Evolutionary conservation across 2,329 filamentous ascomycete genomes (phyloP).

Genomic region (Pseudogymnoascus verrucosus): DNA sequence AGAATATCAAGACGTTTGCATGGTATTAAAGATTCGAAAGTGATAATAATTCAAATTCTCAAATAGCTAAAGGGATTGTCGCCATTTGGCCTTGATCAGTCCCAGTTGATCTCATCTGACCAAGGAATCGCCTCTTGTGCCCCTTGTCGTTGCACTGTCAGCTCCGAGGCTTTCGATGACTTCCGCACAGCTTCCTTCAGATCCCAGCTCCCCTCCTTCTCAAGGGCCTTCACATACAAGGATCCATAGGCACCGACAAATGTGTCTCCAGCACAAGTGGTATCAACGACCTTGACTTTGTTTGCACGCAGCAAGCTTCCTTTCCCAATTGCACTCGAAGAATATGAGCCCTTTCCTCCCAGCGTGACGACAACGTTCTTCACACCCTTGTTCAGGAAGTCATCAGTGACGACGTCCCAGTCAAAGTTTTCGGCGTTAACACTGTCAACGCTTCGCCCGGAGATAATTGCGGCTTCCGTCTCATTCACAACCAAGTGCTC

Average conservation of each 20-base stretch:
- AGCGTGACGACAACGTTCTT: slow-evolving; percentile 75
- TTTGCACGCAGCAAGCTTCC: slow-evolving; percentile 51
- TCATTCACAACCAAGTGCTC: slow-evolving; percentile 84
- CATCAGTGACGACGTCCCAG: slow-evolving; percentile 37
- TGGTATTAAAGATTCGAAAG: not conserved
- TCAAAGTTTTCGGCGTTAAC: slow-evolving; percentile 39
- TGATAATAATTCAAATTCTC: not conserved
- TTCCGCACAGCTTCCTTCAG: slow-evolving; percentile 44
- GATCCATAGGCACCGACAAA: slow-evolving; percentile 86
- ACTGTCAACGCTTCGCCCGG: slow-evolving; percentile 36
- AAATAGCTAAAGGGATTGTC: not conserved
- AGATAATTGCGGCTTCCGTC: slow-evolving; percentile 73
- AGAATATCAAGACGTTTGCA: not conserved
- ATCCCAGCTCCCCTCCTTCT: slow-evolving; percentile 22
- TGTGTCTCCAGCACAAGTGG: slow-evolving; percentile 88
- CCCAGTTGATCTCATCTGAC: slow-evolving; percentile 41
- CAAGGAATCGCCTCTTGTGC: slow-evolving; percentile 62
- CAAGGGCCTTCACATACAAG: slow-evolving; percentile 46
- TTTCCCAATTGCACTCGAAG: slow-evolving; percentile 40
- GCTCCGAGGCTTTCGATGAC: slow-evolving; percentile 55
- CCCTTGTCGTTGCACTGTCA: slow-evolving; percentile 57
- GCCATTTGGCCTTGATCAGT: not conserved
- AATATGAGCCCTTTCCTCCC: slow-evolving; percentile 71
- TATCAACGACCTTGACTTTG: slow-evolving; percentile 77
- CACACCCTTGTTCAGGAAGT: slow-evolving; percentile 64